phyloP scores from a whole-genome alignment of 2,329 filamentous ascomycete species.

The Blastomyces gilchristii region DNA sequence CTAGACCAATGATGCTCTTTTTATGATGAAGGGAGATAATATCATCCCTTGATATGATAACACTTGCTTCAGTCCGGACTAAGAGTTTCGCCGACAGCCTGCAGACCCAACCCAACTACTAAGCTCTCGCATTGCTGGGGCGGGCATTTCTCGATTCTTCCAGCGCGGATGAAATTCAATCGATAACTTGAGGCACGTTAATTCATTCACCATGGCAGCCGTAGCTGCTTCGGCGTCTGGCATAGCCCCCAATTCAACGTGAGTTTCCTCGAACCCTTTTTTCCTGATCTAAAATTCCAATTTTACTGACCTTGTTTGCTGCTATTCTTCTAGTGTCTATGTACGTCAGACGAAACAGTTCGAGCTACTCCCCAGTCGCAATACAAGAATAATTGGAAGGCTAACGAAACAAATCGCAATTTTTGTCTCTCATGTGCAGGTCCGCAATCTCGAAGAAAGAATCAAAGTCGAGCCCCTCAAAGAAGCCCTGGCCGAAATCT shows the following conservation, averaged over 20 bases:
- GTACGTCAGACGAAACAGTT: constrained; percentile 20
- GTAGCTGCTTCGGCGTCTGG: constrained; percentile 22
- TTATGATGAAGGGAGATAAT: not conserved
- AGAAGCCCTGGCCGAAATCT: constrained; percentile 63
- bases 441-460: constrained; percentile 83
- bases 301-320: constrained; percentile 4
- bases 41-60: not conserved
- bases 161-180: not conserved
- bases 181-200: not conserved
- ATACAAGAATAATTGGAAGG: not conserved
- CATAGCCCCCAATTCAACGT: constrained; percentile 34
- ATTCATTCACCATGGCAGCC: constrained; percentile 27
- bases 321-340: constrained; percentile 28
- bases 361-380: not conserved
- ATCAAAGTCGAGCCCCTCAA: constrained; percentile 72
- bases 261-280: constrained; percentile 15
- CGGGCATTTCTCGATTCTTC: not conserved
- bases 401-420: not conserved
- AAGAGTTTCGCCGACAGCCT: not conserved
- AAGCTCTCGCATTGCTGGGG: not conserved
- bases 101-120: too few relatives aligned
- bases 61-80: not conserved
- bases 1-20: not conserved
- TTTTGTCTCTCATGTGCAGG: constrained; percentile 27
- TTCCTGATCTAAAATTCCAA: not conserved